Percentiles rank a stretch among this genome's conserved stretches.
phyloP scores from a whole-genome alignment of 2,329 filamentous ascomycete species.

The Berkeleyomyces rouxiae region DNA sequence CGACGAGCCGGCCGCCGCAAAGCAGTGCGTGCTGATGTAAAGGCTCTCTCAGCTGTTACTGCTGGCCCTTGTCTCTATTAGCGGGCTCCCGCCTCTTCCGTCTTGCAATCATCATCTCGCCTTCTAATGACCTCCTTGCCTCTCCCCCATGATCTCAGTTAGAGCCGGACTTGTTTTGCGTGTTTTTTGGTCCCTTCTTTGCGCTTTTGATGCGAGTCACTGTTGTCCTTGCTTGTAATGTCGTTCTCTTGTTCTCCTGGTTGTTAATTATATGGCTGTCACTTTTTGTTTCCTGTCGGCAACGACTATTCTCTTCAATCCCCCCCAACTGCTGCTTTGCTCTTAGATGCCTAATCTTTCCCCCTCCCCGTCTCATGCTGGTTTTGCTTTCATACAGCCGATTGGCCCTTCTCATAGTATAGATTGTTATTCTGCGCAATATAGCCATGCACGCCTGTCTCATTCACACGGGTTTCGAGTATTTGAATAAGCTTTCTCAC shows the following conservation, averaged over 20 bases:
- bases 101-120: too few species aligned
- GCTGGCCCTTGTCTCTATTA: too few species aligned
- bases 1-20: slow-evolving; percentile 59
- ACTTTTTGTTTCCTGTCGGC: not conserved
- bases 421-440: not conserved
- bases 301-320: not conserved
- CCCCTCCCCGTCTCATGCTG: not conserved
- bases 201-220: too few species aligned
- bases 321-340: too few species aligned
- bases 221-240: not conserved
- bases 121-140: too few species aligned
- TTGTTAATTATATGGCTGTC: not conserved
- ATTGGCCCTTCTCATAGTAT: not conserved
- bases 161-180: too few species aligned
- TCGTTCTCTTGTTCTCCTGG: not conserved
- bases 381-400: too few species aligned
- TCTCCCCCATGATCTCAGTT: too few species aligned
- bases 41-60: not conserved
- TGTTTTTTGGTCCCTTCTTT: too few species aligned
- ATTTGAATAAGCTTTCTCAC: too few species aligned
- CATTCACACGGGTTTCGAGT: too few species aligned
- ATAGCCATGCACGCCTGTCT: not conserved
- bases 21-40: slow-evolving; percentile 81
- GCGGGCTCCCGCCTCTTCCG: too few species aligned
- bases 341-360: not conserved